Base-by-base conservation (phyloP, 306 rosid genomes). In the Vachellia pachyceras region DNA sequence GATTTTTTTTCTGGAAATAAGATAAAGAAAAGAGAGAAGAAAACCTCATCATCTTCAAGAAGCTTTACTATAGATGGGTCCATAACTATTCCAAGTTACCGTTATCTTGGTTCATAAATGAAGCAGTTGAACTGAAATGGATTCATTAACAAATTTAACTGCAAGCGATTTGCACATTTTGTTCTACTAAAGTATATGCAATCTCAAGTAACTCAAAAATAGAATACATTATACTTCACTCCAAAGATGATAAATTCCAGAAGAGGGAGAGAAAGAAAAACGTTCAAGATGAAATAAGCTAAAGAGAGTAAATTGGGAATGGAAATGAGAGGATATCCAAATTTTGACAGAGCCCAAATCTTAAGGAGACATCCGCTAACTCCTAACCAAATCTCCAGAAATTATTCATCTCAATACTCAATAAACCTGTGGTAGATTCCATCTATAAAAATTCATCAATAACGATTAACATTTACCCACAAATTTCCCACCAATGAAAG, bases 11-110 rank as follows among this genome's bases (percentile, higher is more conserved):
- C 17, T 36, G n/a, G 35, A 75, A 41, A 57, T 15, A 74, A 44
- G 66, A 35, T 35, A 58, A 63, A 80, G 52, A 75, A 37, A 46
- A 23, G 69, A 66, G 71, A 81, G 77, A 29, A 67, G 7, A 65
- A 78, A 77, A 94, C 97, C 93, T 94, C 98, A 5, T 92, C 98
- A 75, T 92, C 98, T 75, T 94, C 98, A 60, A 94, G 90, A 73
- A 94, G 94, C 89, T 94, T 92, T 90, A 94, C 87, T 72, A 94
- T 90, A 29, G 96, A 92, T 7, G 94, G 97, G 81, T 92, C 98
- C 98, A 92, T 94, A 50, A 61, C 66, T 65, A 40, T 75, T 79
- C 25, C 54, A n/a, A 64, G 14, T 33, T 54, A 63, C 67, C 18
- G 47, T 50, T 71, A 81, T 45, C 73, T 76, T 46, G 60, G 39